Conservation (phyloP, 768 basidiomycete genomes). For the Leucocoprinus birnbaumii region DNA sequence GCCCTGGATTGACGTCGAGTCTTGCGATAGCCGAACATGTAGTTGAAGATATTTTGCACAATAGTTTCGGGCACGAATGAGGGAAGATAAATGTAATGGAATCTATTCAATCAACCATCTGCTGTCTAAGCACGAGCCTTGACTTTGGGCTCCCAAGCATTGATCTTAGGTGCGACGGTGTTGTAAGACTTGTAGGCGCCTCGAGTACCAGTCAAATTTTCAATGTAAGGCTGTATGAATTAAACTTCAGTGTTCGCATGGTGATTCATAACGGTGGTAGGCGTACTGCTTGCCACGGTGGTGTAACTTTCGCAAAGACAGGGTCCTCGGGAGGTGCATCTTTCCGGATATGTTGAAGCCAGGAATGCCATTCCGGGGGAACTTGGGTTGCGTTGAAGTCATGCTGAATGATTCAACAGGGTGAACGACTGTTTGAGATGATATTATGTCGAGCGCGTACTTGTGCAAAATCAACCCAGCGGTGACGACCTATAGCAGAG, state of each 20-base stretch:
- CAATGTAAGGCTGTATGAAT: slow-evolving; percentile 65
- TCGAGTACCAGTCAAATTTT: slow-evolving; percentile 91
- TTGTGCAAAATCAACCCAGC: slow-evolving; percentile 95
- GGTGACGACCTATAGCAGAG: slow-evolving; percentile 82
- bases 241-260: neutral
- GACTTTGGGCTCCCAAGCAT: slow-evolving; percentile 80
- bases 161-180: slow-evolving; percentile 79
- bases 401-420: slow-evolving; percentile 42
- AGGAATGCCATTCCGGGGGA: slow-evolving; percentile 96
- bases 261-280: neutral
- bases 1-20: slow-evolving; percentile 85
- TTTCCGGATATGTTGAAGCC: slow-evolving; percentile 88
- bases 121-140: slow-evolving; percentile 38
- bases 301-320: slow-evolving; percentile 64
- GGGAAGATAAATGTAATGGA: slow-evolving; percentile 2
- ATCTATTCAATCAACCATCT: slow-evolving; percentile 3
- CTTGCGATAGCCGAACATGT: slow-evolving; percentile 87
- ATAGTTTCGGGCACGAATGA: slow-evolving; percentile 15
- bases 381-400: slow-evolving; percentile 92
- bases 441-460: slow-evolving; percentile 34
- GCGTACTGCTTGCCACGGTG: slow-evolving; percentile 83
- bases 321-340: slow-evolving; percentile 76
- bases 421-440: neutral
- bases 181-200: slow-evolving; percentile 90
- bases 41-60: slow-evolving; percentile 52